Evolutionary conservation across 2,329 filamentous ascomycete species (phyloP).

Genomic region (Pseudofabraea citricarpa): DNA sequence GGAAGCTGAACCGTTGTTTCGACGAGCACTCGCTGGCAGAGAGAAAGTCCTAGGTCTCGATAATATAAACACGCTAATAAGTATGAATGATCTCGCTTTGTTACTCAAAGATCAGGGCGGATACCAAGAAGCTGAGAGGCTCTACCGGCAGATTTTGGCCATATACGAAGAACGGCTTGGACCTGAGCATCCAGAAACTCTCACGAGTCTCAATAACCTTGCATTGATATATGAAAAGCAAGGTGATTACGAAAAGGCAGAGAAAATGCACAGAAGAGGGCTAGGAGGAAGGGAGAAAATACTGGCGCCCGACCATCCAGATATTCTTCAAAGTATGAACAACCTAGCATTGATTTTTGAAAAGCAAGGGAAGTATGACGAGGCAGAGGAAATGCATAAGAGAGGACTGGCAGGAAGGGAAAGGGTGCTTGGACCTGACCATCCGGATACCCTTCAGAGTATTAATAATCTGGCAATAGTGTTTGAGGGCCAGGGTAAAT

Average conservation of each 20-base stretch:
- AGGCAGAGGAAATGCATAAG: slow-evolving; percentile 5
- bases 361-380: slow-evolving; percentile 3
- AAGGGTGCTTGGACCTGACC: slow-evolving; percentile 2
- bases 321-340: neutral
- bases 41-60: slow-evolving; percentile 17
- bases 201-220: neutral
- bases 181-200: neutral
- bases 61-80: slow-evolving; percentile 14
- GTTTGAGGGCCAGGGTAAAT: slow-evolving; percentile 11
- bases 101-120: slow-evolving; percentile 16
- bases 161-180: neutral
- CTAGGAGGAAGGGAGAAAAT: neutral
- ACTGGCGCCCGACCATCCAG: neutral
- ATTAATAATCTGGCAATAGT: slow-evolving; percentile 11
- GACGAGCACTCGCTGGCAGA: slow-evolving; percentile 10
- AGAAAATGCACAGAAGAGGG: neutral
- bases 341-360: slow-evolving; percentile 2
- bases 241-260: neutral
- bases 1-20: slow-evolving; percentile 19
- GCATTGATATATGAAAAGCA: neutral
- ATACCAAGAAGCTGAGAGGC: slow-evolving; percentile 23
- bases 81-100: slow-evolving; percentile 17
- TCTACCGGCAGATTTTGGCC: slow-evolving; percentile 11
- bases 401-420: neutral
- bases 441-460: slow-evolving; percentile 5